Conservation (phyloP, 768 basidiomycete genomes). For the Leucogyrophana mollusca region DNA sequence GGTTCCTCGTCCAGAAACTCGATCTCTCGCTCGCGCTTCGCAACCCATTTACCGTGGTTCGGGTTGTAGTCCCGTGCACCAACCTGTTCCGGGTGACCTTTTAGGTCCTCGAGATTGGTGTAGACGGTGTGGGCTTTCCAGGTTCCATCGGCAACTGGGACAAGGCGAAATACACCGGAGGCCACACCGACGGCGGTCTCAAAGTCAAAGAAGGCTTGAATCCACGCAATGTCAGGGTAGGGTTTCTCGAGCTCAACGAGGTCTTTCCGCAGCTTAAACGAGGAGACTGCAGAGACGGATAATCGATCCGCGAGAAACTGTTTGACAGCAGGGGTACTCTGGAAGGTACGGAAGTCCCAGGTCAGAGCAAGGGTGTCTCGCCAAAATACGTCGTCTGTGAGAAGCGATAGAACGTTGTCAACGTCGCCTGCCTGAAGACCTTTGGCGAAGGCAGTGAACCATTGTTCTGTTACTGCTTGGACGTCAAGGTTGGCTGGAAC, state of each 20-base stretch:
- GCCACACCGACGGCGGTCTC: conserved; percentile 42
- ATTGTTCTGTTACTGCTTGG: conserved; percentile 20
- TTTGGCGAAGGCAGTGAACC: conserved; percentile 24
- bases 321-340: conserved; percentile 28
- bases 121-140: conserved; percentile 58
- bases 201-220: conserved; percentile 51
- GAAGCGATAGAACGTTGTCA: conserved; percentile 18
- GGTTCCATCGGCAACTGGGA: conserved; percentile 38
- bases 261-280: conserved; percentile 20
- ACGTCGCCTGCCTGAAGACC: conserved; percentile 15
- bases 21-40: conserved; percentile 35
- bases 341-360: conserved; percentile 48
- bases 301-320: conserved; percentile 35
- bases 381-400: conserved; percentile 38
- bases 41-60: conserved; percentile 52
- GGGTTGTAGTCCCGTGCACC: conserved; percentile 33
- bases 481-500: conserved; percentile 19
- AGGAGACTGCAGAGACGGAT: conserved; percentile 8
- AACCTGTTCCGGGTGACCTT: conserved; percentile 43
- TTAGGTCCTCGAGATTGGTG: conserved; percentile 54
- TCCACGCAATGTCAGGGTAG: conserved; percentile 53
- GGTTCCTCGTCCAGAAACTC: conserved; percentile 47
- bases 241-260: conserved; percentile 29
- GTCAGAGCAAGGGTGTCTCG: conserved; percentile 47
- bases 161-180: conserved; percentile 50